Percentiles rank a stretch among this genome's conserved stretches.
Evolutionary conservation across 2,329 filamentous ascomycete genomes (phyloP).

Genomic region (Capronia americana): DNA sequence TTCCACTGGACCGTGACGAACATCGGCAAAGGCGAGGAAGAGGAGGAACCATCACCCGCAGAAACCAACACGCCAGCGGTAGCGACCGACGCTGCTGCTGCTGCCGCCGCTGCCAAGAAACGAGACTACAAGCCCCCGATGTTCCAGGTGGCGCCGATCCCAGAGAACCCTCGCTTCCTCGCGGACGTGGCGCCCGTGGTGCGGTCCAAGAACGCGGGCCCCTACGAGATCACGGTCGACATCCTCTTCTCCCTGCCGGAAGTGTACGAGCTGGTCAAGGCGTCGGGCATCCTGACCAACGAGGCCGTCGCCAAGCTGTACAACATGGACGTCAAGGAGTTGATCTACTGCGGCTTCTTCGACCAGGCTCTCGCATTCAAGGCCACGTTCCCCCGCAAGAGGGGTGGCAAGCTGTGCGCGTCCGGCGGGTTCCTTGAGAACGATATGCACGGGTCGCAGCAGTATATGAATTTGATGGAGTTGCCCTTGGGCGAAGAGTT

Average conservation of each 20-base stretch:
- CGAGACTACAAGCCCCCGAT: not conserved
- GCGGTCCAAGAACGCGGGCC: conserved; percentile 60
- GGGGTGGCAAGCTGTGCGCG: conserved; percentile 37
- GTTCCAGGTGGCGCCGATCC: not conserved
- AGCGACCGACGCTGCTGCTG: not conserved
- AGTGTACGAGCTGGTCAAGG: conserved; percentile 48
- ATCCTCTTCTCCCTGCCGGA: conserved; percentile 52
- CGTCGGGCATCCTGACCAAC: conserved; percentile 45
- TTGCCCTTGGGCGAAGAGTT: conserved; percentile 29
- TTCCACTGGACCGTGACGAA: conserved; percentile 9
- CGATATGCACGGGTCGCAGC: conserved; percentile 50
- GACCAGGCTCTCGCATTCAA: conserved; percentile 58
- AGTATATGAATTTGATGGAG: conserved; percentile 46
- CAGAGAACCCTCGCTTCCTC: conserved; percentile 33
- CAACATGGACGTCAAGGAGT: conserved; percentile 36
- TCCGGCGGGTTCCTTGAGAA: conserved; percentile 47
- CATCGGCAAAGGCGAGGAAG: not conserved
- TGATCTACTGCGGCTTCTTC: conserved; percentile 49
- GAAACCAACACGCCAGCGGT: not conserved
- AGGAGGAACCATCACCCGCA: not conserved
- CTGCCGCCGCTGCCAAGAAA: not conserved
- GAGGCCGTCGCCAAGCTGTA: conserved; percentile 42
- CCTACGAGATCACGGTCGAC: conserved; percentile 61
- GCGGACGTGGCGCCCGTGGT: conserved; percentile 51
- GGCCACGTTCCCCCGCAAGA: conserved; percentile 49